phyloP scores from a whole-genome alignment of 2,329 filamentous ascomycete species.

The Exophiala bonariae region DNA sequence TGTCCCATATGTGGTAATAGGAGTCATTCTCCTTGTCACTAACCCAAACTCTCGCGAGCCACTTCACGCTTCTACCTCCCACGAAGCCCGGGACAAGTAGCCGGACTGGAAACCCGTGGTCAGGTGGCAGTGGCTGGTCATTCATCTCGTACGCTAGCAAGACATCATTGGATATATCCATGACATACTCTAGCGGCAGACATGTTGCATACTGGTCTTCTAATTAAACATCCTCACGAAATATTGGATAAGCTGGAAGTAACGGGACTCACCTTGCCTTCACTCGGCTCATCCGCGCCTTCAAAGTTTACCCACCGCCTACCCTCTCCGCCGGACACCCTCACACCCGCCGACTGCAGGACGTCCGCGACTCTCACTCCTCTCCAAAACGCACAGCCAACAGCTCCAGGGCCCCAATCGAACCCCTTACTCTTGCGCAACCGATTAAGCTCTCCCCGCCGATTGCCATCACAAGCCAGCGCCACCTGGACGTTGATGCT shows the following conservation, averaged over 20 bases:
- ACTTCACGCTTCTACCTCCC: constrained; percentile 44
- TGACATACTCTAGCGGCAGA: constrained; percentile 50
- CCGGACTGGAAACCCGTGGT: constrained; percentile 47
- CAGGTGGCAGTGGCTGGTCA: constrained; percentile 38
- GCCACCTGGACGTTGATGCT: constrained; percentile 50
- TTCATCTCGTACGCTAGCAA: constrained; percentile 48
- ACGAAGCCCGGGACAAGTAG: constrained; percentile 44
- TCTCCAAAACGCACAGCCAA: constrained; percentile 54
- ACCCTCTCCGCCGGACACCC: constrained; percentile 25
- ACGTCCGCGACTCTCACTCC: constrained; percentile 49
- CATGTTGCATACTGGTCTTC: constrained; percentile 51
- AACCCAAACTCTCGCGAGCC: constrained; percentile 43
- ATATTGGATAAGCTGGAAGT: too few species aligned
- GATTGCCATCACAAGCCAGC: constrained; percentile 52
- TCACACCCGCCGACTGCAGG: constrained; percentile 42
- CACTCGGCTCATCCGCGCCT: constrained; percentile 48
- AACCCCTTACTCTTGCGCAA: constrained; percentile 51
- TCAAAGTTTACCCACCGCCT: constrained; percentile 51
- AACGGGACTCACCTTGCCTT: too few species aligned
- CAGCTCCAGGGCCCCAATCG: constrained; percentile 47
- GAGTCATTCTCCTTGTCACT: constrained; percentile 42
- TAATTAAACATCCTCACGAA: too few species aligned
- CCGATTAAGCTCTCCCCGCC: constrained; percentile 55
- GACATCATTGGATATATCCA: constrained; percentile 50
- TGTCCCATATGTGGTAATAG: constrained; percentile 53